phyloP scores from a whole-genome alignment of 108 stramenopile species.

The Stephanodiscus triporus region DNA sequence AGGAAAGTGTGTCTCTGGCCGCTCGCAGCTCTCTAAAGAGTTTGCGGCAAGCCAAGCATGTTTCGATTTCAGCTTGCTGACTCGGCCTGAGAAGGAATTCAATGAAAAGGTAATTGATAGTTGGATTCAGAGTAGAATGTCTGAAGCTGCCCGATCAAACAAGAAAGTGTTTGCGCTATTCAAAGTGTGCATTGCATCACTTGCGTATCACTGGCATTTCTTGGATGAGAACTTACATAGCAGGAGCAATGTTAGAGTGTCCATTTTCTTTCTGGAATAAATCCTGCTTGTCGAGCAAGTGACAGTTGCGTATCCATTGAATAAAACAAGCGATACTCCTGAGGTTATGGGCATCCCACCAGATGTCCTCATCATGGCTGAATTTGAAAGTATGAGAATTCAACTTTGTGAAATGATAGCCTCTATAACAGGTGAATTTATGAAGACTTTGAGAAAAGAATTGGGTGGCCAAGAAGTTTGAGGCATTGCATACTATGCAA shows the following conservation, averaged over 20 bases:
- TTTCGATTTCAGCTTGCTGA: conserved; percentile 9
- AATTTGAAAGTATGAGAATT: no score
- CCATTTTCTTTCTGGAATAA: conserved; percentile 1
- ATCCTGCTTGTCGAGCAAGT: conserved; percentile 5
- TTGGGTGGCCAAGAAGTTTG: conserved; percentile 2
- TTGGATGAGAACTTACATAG: conserved; percentile 4
- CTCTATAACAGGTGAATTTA: not conserved
- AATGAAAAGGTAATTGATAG: not conserved
- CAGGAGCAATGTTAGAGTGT: conserved; percentile 1
- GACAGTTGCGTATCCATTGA: conserved; percentile 2
- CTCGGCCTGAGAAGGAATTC: not conserved
- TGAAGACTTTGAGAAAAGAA: not conserved
- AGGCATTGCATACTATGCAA: not conserved
- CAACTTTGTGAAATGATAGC: no score
- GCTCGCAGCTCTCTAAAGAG: not conserved
- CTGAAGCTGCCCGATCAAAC: not conserved
- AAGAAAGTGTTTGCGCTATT: conserved; percentile 11
- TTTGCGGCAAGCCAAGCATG: conserved; percentile 20
- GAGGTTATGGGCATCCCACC: conserved; percentile 17
- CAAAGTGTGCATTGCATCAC: conserved; percentile 3
- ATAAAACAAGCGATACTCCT: no score
- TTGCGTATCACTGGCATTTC: not conserved
- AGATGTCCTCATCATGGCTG: conserved; percentile 7
- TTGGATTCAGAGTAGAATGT: conserved; percentile 3
- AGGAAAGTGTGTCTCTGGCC: conserved; percentile 30